A percentile compares a stretch with the other conserved stretches of the same genome.
phyloP scores from a whole-genome alignment of 192 early-diverging fungal species.

The Diversispora eburnea region DNA sequence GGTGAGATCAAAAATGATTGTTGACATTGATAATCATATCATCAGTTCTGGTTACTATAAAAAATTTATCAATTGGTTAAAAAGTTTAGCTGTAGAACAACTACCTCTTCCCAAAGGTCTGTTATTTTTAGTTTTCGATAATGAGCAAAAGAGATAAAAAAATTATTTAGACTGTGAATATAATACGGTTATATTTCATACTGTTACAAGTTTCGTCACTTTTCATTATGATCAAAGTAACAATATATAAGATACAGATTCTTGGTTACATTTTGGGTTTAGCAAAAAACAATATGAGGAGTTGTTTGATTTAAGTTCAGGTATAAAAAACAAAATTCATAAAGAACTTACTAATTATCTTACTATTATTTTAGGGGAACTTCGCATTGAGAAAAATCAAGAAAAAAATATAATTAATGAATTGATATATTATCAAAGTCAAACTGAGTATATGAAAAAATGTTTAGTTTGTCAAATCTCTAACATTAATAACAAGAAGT shows the following conservation, averaged over 20 bases:
- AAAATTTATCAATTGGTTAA: neutral
- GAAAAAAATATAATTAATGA: too few relatives aligned
- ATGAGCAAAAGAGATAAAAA: neutral
- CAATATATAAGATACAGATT: too few relatives aligned
- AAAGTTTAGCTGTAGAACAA: neutral
- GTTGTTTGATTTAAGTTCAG: slow-evolving; percentile 22
- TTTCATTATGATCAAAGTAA: too few relatives aligned
- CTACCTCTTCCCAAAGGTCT: neutral
- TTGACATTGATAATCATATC: too few relatives aligned
- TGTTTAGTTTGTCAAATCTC: slow-evolving; percentile 17
- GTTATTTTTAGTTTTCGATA: neutral
- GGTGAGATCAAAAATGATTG: too few relatives aligned
- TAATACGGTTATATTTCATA: too few relatives aligned
- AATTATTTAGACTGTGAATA: too few relatives aligned
- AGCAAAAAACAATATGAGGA: slow-evolving; percentile 1
- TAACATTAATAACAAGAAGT: slow-evolving; percentile 24
- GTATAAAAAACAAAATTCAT: slow-evolving; percentile 15
- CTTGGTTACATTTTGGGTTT: too few relatives aligned
- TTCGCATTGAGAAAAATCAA: slow-evolving; percentile 14
- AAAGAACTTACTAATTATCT: slow-evolving; percentile 27
- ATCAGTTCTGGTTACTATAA: neutral
- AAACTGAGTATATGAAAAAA: slow-evolving; percentile 24
- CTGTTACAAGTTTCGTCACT: too few relatives aligned
- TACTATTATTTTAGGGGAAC: slow-evolving; percentile 23
- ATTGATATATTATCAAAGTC: too few relatives aligned